Percentiles rank a stretch among this genome's conserved stretches.
phyloP scores from a whole-genome alignment of 352 stramenopile species.

The Elongisporangium prolatum region DNA sequence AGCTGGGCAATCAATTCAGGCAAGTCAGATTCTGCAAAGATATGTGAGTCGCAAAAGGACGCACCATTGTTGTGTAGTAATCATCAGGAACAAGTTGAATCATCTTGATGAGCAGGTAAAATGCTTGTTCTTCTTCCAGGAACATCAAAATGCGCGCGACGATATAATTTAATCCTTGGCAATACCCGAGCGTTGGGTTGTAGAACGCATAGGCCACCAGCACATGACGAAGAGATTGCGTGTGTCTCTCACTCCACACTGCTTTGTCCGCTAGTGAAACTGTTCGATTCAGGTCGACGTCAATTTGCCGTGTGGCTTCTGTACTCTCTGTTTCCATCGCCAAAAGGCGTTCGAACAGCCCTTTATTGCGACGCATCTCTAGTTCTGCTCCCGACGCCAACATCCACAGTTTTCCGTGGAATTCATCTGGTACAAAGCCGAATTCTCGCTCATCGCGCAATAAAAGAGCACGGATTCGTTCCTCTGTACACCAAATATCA shows the following conservation, averaged over 20 bases:
- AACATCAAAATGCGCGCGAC: conserved; percentile 66
- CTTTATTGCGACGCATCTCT: conserved; percentile 58
- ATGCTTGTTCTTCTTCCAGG: conserved; percentile 69
- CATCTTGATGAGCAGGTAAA: conserved; percentile 82
- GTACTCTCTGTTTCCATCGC: conserved; percentile 49
- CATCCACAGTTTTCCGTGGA: conserved; percentile 83
- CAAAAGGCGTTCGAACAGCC: conserved; percentile 49
- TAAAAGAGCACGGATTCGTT: conserved; percentile 68
- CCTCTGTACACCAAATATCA: conserved; percentile 77
- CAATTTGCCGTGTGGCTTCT: conserved; percentile 77
- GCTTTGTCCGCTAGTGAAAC: conserved; percentile 57
- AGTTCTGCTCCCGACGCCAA: conserved; percentile 61
- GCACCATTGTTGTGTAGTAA: conserved; percentile 87
- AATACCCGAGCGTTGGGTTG: conserved; percentile 82
- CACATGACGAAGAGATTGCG: conserved; percentile 66
- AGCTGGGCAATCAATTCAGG: conserved; percentile 29
- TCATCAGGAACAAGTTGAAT: conserved; percentile 75
- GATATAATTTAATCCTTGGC: conserved; percentile 88
- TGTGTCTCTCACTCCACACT: conserved; percentile 63
- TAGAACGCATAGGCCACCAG: conserved; percentile 83
- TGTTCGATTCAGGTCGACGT: conserved; percentile 79
- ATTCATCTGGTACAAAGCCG: conserved; percentile 44
- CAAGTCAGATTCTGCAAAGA: conserved; percentile 2
- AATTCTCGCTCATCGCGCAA: conserved; percentile 55
- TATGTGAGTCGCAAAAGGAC: conserved; percentile 1